These are phyloP conservation scores for Francoa sonchifolia DNA, from an alignment of 441 rosid genomes.

Conservation along the genomic window DNA sequence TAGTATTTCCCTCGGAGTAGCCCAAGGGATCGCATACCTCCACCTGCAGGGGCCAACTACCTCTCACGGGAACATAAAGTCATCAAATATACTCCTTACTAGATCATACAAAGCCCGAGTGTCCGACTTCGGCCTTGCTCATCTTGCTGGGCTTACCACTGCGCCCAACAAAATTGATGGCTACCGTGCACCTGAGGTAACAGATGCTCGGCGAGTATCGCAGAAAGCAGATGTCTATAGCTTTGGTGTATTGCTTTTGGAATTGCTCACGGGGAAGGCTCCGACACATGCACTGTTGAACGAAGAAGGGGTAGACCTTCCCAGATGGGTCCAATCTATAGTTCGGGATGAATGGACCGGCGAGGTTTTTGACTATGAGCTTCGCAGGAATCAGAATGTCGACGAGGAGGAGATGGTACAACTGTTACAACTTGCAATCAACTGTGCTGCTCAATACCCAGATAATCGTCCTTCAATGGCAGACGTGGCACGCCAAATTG, in stretches of 20 bases:
- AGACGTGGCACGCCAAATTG: slow-evolving; percentile 47
- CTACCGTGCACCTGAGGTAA: slow-evolving; percentile 92
- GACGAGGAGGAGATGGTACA: slow-evolving; percentile 79
- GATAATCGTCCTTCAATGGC: slow-evolving; percentile 69
- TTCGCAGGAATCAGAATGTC: slow-evolving; percentile 51
- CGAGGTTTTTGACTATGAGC: slow-evolving; percentile 84
- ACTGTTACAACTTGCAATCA: slow-evolving; percentile 76
- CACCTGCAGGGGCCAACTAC: slow-evolving; percentile 62
- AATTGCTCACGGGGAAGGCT: slow-evolving; percentile 79
- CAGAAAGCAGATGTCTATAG: slow-evolving; percentile 93
- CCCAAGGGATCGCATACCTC: slow-evolving; percentile 71
- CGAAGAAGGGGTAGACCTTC: slow-evolving; percentile 88
- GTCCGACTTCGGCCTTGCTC: slow-evolving; percentile 82
- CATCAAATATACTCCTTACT: slow-evolving; percentile 79
- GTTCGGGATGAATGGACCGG: slow-evolving; percentile 82
- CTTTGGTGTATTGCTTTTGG: slow-evolving; percentile 79
- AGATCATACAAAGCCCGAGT: slow-evolving; percentile 60
- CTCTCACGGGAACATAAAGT: slow-evolving; percentile 86
- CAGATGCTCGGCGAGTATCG: slow-evolving; percentile 72
- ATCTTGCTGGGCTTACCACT: slow-evolving; percentile 58
- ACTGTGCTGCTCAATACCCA: slow-evolving; percentile 76
- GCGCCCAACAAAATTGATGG: slow-evolving; percentile 71
- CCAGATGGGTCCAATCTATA: slow-evolving; percentile 88
- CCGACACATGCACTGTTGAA: slow-evolving; percentile 70
- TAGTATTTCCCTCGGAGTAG: slow-evolving; percentile 67